A percentile compares a stretch with the other conserved stretches of the same genome.
Evolutionary conservation across 805 yeast genomes (phyloP).

Genomic region (Suhomyces emberorum): DNA sequence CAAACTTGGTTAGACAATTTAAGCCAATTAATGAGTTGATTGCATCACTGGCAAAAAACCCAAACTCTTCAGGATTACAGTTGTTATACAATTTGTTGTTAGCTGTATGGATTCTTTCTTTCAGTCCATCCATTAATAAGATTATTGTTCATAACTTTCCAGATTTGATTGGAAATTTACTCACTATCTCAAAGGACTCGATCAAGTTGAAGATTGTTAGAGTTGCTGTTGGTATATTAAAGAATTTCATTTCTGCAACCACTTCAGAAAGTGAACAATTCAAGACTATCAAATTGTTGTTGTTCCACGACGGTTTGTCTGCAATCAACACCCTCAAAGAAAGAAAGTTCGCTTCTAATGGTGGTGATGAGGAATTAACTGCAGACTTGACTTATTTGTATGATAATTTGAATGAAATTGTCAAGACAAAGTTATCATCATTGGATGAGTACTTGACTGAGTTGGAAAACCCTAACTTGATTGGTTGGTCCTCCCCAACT

Average conservation of each 20-base stretch:
- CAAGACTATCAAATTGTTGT: conserved; percentile 60
- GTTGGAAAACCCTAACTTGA: conserved; percentile 69
- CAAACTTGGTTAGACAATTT: conserved; percentile 33
- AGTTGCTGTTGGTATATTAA: conserved; percentile 70
- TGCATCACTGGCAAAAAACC: conserved; percentile 27
- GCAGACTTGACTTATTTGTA: conserved; percentile 61
- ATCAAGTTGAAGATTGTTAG: conserved; percentile 91
- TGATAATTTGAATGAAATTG: conserved; percentile 65
- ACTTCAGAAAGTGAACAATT: conserved; percentile 31
- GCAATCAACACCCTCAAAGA: conserved; percentile 67
- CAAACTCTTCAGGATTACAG: conserved; percentile 59
- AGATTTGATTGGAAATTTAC: conserved; percentile 51
- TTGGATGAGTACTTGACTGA: conserved; percentile 91
- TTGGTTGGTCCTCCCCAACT: conserved; percentile 81
- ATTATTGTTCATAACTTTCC: conserved; percentile 51
- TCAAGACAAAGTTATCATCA: conserved; percentile 70
- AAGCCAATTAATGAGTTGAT: conserved; percentile 30
- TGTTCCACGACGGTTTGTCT: conserved; percentile 73
- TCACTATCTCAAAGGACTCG: conserved; percentile 66
- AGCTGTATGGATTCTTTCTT: conserved; percentile 81
- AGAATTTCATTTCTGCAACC: conserved; percentile 50
- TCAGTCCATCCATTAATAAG: conserved; percentile 52
- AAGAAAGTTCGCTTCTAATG: conserved; percentile 75
- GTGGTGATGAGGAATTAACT: conserved; percentile 78
- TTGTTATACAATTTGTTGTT: conserved; percentile 77